Evolutionary conservation across 257 asterid genomes (phyloP).

Genomic region (Apocynum venetum): DNA sequence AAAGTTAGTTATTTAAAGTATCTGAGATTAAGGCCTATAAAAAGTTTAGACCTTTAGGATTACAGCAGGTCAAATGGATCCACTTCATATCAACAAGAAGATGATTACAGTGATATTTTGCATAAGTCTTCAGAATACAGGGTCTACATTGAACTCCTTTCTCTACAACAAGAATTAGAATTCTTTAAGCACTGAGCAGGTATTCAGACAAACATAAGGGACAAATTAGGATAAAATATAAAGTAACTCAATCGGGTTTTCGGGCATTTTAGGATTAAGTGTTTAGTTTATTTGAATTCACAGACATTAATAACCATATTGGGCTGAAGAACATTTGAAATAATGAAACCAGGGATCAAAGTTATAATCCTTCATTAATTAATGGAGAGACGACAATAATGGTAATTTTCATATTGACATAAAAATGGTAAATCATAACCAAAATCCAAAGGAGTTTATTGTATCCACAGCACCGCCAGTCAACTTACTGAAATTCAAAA

Average conservation of each 20-base stretch:
- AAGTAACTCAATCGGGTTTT: not conserved
- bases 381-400: not conserved
- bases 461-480: not conserved
- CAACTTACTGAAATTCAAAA: not conserved
- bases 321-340: not conserved
- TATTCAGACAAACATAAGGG: not conserved
- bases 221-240: not conserved
- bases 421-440: not conserved
- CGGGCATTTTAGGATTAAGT: not conserved
- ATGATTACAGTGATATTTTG: not conserved
- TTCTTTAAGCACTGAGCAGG: not conserved
- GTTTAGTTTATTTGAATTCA: not conserved
- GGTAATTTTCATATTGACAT: not conserved
- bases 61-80: not conserved
- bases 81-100: not conserved
- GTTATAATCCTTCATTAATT: not conserved
- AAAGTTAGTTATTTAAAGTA: not conserved
- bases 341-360: not conserved
- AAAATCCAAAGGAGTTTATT: not conserved
- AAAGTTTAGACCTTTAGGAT: not conserved
- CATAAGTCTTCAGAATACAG: not conserved
- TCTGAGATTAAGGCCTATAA: not conserved
- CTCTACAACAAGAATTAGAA: not conserved
- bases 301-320: not conserved
- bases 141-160: not conserved